Percentiles rank a stretch among this genome's conserved stretches.
Evolutionary conservation across 2,329 filamentous ascomycete genomes (phyloP).

Genomic region (Cephalotrichum gorgonifer): DNA sequence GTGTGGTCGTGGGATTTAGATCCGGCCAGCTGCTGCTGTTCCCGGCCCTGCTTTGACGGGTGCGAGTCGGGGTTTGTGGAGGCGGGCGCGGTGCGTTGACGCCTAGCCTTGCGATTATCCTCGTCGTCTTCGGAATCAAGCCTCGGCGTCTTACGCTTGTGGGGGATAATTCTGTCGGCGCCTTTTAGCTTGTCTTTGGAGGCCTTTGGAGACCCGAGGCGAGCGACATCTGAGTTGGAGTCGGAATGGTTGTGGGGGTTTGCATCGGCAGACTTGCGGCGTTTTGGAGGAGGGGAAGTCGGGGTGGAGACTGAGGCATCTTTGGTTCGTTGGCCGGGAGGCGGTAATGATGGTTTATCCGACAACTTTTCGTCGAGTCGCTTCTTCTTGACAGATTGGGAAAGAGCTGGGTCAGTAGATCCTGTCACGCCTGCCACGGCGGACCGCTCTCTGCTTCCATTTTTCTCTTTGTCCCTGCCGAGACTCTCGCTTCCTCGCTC

Average conservation of each 20-base stretch:
- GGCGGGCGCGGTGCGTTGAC: conserved; percentile 27
- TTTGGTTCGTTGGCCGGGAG: conserved; percentile 1
- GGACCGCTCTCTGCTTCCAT: conserved; percentile 20
- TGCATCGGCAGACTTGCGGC: conserved; percentile 2
- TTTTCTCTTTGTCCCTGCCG: conserved; percentile 10
- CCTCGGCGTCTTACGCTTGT: conserved; percentile 44
- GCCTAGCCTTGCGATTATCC: conserved; percentile 41
- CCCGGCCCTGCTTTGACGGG: conserved; percentile 3
- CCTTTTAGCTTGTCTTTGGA: conserved; percentile 37
- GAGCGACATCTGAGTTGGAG: conserved; percentile 46
- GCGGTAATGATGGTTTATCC: conserved; percentile 3
- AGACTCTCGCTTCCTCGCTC: neutral
- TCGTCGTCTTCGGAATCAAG: conserved; percentile 48
- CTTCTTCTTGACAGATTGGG: conserved; percentile 36
- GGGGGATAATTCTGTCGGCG: conserved; percentile 31
- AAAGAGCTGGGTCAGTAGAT: conserved; percentile 1
- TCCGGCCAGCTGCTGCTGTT: neutral
- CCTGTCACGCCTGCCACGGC: conserved; percentile 21
- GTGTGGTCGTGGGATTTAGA: conserved; percentile 1
- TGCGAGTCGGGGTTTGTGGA: conserved; percentile 9
- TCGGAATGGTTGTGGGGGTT: conserved; percentile 22
- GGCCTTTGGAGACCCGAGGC: conserved; percentile 32
- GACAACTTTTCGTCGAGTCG: conserved; percentile 18
- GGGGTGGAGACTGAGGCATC: conserved; percentile 24
- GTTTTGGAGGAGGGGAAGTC: conserved; percentile 34